Base-by-base conservation (phyloP, 495 filamentous ascomycete genomes). In the Penicillium ochrochloron region DNA sequence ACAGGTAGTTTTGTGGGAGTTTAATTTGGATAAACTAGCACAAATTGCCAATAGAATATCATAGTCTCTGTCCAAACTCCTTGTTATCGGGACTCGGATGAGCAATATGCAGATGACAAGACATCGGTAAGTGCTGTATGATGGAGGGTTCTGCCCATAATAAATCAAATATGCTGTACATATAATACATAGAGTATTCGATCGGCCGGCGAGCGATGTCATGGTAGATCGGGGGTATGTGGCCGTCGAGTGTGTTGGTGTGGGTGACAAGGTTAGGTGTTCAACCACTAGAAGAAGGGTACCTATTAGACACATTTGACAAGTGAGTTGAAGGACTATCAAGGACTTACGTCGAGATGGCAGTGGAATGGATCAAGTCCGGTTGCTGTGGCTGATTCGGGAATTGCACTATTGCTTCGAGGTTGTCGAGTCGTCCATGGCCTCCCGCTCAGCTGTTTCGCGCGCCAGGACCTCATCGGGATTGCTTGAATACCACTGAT, bases 401-500 rank as follows among this genome's bases (percentile, higher is more conserved):
- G 10, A 0, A 17, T 51, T 12, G 54, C 56, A 14, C 23, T 33
- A 61, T 57, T 54, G 59, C 23, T 58, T 46, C 14, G 37, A 31
- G 37, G n/a, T 23, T 33, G 25, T 37, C 31, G 19, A 58, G 42
- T 48, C 41, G 21, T 56, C 39, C 25, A n/a, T 29, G 46, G 51
- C 60, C 62, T 72, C 54, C 31, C 68, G n/a, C 31, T 76, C 69
- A 10, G 63, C 54, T 41, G 61, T 58, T 64, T 78, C 73, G 60
- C 66, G 68, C 48, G 73, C 64, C 23, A 73, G 57, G 27, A 77
- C 72, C 58, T 80, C 77, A 42, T 62, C 71, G 1, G 66, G 67
- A 58, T 78, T 80, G 48, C 74, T 70, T 37, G 72, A 71, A 8
- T 70, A 70, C 80, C 80, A 82, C 52, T 80, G 57, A 29, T 79